Conservation (phyloP, 2,329 filamentous ascomycete genomes). For the Claviceps sorghi region DNA sequence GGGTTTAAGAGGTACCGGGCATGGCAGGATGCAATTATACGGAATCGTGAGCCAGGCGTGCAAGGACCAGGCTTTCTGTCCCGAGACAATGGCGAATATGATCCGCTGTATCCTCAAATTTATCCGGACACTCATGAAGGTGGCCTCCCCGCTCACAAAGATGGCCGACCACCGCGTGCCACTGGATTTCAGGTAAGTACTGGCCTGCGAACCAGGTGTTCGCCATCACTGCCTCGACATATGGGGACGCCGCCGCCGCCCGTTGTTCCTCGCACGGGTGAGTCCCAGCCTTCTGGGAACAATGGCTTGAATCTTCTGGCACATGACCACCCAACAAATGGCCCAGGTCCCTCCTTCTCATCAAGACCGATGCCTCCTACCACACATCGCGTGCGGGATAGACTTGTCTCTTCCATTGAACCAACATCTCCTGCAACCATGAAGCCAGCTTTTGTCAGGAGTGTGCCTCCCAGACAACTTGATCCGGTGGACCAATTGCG, state of each 20-base stretch:
- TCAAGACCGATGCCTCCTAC: conserved; percentile 7
- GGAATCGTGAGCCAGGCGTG: conserved; percentile 13
- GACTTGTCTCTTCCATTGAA: conserved; percentile 33
- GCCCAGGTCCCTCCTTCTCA: conserved; percentile 9
- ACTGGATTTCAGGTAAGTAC: conserved; percentile 4
- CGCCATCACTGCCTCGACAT: conserved; percentile 3
- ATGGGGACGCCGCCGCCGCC: not conserved
- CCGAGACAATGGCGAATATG: conserved; percentile 5
- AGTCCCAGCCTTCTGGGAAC: conserved; percentile 4
- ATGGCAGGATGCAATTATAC: conserved; percentile 25
- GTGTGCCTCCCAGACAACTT: conserved; percentile 16
- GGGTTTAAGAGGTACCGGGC: conserved; percentile 34
- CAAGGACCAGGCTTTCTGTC: conserved; percentile 8
- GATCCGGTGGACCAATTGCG: conserved; percentile 10
- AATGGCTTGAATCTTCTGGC: conserved; percentile 16
- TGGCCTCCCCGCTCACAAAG: conserved; percentile 1
- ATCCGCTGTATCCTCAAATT: conserved; percentile 1
- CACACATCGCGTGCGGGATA: conserved; percentile 21
- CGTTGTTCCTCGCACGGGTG: not conserved
- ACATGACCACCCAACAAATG: conserved; percentile 8
- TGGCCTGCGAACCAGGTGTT: conserved; percentile 1
- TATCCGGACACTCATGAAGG: conserved; percentile 1
- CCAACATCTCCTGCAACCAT: conserved; percentile 23
- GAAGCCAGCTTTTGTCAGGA: conserved; percentile 21
- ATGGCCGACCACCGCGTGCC: not conserved